Base-by-base conservation (phyloP, 208 protist species). In the Willaertia magna region DNA sequence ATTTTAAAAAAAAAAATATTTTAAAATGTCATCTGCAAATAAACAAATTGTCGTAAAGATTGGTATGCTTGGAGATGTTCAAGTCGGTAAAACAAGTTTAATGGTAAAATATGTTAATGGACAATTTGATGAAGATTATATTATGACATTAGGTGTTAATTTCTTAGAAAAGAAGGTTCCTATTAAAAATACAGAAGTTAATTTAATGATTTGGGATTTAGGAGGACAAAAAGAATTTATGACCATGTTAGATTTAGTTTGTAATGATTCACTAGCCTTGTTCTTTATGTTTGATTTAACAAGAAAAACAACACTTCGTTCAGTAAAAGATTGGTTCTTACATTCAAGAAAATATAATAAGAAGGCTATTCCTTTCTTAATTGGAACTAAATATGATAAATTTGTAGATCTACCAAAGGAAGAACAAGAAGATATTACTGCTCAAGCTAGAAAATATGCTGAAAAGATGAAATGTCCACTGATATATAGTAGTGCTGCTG, bases 281-380 rank as follows among this genome's bases (percentile, higher is more conserved):
- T 88, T 97, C 0, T 96, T 96, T 48, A 92, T 97, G 87, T 97
- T 97, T 86, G 95, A 97, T 88, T 88, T 97, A 0, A 91, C 92
- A 1, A 86, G 94, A 40, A 94, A 92, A 47, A 84, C 84, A 16
- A 95, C 95, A 7, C 82, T 97, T 1, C 91, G 91, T 67, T 87
- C 47, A 26, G 88, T 97, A 11, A 93, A 93, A 74, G 91, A 95
- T 78, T 97, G 95, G 95, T 96, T 95, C 79, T 87, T 89, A 82
- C 92, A 97, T 84, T 93, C 92, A 6, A 79, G 94, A 59, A 90
- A 86, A n/a, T 92, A 94, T 84, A 97, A 97, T 87, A 94, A 96
- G 86, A 92, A 51, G 40, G 93, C 94, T 7, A 87, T 95, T 34
- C 88, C 93, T 20, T 93, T 97, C 85, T 85, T 97, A 0, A 91